Evolutionary conservation across 225 moss, liverwort and hornwort species (phyloP), one percentile per base, ranked within the genome.

Genomic region (Takakia lepidozioides): DNA sequence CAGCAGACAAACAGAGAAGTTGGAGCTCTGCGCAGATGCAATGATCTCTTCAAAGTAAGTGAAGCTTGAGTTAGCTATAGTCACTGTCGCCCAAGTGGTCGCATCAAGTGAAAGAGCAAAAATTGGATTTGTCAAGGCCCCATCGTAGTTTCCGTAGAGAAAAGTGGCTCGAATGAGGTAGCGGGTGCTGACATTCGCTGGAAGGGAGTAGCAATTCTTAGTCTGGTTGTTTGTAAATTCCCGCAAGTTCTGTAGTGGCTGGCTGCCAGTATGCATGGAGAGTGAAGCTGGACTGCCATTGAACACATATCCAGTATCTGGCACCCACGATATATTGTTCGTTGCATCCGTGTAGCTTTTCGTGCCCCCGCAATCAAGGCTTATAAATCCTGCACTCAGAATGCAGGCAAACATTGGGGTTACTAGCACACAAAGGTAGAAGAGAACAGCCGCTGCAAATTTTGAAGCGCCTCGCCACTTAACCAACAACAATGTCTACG

Each of bases 111-210:
- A 71, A n/a, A 80, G 43, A 16, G 29, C 39, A 15, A 80, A 75
- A 26, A 46, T 43, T 13, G 80, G 80, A 32, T 38, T 64, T 23
- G 42, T 51, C 28, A 15, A 53, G 9, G 74, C 66, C 10, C 63
- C 52, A 52, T 74, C 79, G 27, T 74, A 74, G 20, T 38, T 47
- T 16, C 53, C 64, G 20, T 80, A 71, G 14, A 80, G 29, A 29
- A 80, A 74, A 14, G 74, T 51, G 9, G 67, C 80, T 10, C 80
- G 63, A 18, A 80, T 59, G 43, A 80, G 30, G 40, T 80, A 71
- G n/a, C 64, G 52, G 15, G 52, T 45, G 37, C 64, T 64, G 8
- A 21, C 40, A 36, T 58, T 64, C 42, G 60, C 60, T 0, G 70
- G 71, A 10, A 80, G n/a, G 6, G 19, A 52, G 59, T 48, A 80